A percentile compares a stretch with the other conserved stretches of the same genome.
These are phyloP conservation scores for Sisymbrium altissimum DNA, from an alignment of 345 rosid species.

Conservation along the genomic window DNA sequence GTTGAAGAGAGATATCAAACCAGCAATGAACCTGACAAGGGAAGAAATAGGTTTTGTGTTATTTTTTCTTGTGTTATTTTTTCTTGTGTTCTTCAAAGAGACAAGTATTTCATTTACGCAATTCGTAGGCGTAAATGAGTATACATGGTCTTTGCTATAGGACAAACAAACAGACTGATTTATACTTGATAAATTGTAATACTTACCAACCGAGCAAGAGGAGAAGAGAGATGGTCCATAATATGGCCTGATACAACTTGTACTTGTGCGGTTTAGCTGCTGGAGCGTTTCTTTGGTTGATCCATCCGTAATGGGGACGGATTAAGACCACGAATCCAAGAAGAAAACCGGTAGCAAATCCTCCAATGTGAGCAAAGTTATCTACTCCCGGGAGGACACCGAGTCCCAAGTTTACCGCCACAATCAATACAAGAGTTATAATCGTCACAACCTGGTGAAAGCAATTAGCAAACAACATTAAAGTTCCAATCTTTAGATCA, in stretches of 20 bases:
- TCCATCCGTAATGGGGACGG: slow-evolving; percentile 89
- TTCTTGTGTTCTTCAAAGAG: not conserved
- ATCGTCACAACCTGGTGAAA: slow-evolving; percentile 59
- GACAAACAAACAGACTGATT: not conserved
- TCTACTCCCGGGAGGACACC: slow-evolving; percentile 97
- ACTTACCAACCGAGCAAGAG: slow-evolving; percentile 71
- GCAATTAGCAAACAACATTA: slow-evolving; percentile 12
- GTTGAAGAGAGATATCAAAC: slow-evolving; percentile 62
- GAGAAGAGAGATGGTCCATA: slow-evolving; percentile 77
- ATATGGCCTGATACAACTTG: slow-evolving; percentile 63
- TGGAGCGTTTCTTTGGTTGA: slow-evolving; percentile 50
- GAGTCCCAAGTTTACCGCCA: slow-evolving; percentile 72
- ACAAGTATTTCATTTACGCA: not conserved
- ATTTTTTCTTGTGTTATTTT: not conserved
- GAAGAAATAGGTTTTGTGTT: not conserved
- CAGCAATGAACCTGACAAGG: slow-evolving; percentile 51
- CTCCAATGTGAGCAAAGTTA: slow-evolving; percentile 97
- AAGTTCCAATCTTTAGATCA: not conserved
- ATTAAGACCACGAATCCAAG: slow-evolving; percentile 85
- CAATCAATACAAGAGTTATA: slow-evolving; percentile 63
- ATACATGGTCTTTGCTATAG: not conserved
- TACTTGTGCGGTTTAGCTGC: slow-evolving; percentile 45
- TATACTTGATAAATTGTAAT: not conserved
- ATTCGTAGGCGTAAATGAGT: not conserved
- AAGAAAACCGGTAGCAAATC: slow-evolving; percentile 79